phyloP scores from a whole-genome alignment of 495 filamentous ascomycete genomes.

The Aspergillus sclerotiicarbonarius region DNA sequence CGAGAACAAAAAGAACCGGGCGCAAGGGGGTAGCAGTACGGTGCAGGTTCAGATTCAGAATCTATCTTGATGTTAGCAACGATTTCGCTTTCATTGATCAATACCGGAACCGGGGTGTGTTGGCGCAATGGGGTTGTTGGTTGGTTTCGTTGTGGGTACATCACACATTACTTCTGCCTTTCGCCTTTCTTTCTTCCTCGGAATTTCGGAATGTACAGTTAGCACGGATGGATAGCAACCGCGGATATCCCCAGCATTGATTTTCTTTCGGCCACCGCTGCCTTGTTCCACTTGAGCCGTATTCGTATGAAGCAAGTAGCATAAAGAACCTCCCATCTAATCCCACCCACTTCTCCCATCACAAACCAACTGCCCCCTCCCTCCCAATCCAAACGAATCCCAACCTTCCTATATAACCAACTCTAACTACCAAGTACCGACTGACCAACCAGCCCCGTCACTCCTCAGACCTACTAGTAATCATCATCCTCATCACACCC shows the following conservation, averaged over 20 bases:
- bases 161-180: background rate
- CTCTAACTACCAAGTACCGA: no score
- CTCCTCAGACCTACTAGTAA: no score
- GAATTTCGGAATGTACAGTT: background rate
- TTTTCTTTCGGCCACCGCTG: background rate
- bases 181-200: background rate
- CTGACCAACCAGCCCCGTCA: no score
- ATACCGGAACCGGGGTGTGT: background rate
- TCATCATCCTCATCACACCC: no score
- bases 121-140: background rate
- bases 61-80: background rate
- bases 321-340: no score
- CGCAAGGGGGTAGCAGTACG: background rate
- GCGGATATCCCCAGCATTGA: slow-evolving; percentile 3
- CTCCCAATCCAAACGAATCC: background rate
- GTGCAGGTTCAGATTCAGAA: background rate
- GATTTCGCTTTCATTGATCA: background rate
- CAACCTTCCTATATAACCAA: no score
- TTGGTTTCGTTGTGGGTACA: background rate
- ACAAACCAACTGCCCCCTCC: no score
- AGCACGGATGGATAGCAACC: background rate
- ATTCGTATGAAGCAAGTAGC: background rate
- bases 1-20: background rate
- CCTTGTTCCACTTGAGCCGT: background rate
- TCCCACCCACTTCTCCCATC: no score